Conservation (phyloP, 495 filamentous ascomycete genomes). For the Neurospora hispaniola region DNA sequence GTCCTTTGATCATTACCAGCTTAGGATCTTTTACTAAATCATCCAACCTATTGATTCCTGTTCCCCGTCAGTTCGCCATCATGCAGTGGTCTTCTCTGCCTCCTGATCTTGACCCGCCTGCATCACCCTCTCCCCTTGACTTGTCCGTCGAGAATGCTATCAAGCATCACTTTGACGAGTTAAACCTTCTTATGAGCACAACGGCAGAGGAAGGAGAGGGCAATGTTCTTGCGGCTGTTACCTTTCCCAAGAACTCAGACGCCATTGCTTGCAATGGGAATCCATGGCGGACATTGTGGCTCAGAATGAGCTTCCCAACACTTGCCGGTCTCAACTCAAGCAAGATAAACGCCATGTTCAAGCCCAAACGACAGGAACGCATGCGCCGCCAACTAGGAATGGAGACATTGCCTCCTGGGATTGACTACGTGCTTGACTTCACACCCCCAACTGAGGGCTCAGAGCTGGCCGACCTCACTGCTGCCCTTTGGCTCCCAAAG, state of each 20-base stretch:
- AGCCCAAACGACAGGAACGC: slow-evolving; percentile 27
- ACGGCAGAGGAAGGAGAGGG: slow-evolving; percentile 24
- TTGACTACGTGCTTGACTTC: slow-evolving; percentile 51
- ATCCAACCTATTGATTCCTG: neutral
- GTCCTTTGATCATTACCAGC: neutral
- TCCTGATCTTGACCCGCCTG: neutral
- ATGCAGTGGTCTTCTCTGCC: neutral
- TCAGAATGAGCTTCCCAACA: slow-evolving; percentile 36
- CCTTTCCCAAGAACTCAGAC: slow-evolving; percentile 27
- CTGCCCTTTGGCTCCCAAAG: slow-evolving; percentile 46
- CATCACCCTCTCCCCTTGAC: neutral
- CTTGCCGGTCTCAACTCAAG: slow-evolving; percentile 37
- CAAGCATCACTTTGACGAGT: neutral
- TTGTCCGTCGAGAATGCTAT: neutral
- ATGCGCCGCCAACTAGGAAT: slow-evolving; percentile 17
- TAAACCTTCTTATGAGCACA: neutral
- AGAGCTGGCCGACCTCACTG: slow-evolving; percentile 46
- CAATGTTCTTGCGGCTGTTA: slow-evolving; percentile 48
- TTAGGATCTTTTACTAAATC: neutral
- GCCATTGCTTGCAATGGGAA: slow-evolving; percentile 9
- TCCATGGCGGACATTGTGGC: slow-evolving; percentile 20
- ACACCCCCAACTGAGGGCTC: slow-evolving; percentile 50
- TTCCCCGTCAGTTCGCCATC: neutral
- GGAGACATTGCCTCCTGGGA: slow-evolving; percentile 26
- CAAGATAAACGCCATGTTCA: slow-evolving; percentile 39